Percentiles rank a stretch among this genome's conserved stretches.
Evolutionary conservation across 345 rosid species (phyloP).

Genomic region (Pugionium dolabratum): DNA sequence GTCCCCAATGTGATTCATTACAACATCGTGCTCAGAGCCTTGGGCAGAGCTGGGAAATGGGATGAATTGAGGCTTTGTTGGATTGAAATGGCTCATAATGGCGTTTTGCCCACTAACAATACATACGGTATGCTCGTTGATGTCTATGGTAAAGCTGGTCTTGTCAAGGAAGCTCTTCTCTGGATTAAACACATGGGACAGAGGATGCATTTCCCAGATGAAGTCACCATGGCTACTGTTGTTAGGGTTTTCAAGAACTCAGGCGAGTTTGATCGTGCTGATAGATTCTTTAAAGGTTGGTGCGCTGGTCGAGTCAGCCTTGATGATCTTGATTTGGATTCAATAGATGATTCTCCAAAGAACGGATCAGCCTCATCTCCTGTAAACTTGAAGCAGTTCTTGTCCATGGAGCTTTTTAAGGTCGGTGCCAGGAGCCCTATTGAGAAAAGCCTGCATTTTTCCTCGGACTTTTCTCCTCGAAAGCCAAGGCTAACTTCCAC

Average conservation of each 20-base stretch:
- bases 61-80: slow-evolving; percentile 78
- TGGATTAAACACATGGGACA: slow-evolving; percentile 90
- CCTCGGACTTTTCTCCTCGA: slow-evolving; percentile 41
- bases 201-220: slow-evolving; percentile 75
- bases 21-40: slow-evolving; percentile 68
- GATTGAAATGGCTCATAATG: slow-evolving; percentile 79
- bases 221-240: slow-evolving; percentile 77
- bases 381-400: slow-evolving; percentile 69
- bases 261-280: slow-evolving; percentile 69
- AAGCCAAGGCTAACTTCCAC: slow-evolving; percentile 75
- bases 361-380: slow-evolving; percentile 49
- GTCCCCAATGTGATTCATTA: slow-evolving; percentile 80
- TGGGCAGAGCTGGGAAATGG: slow-evolving; percentile 88
- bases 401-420: slow-evolving; percentile 78
- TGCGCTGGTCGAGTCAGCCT: slow-evolving; percentile 61
- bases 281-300: slow-evolving; percentile 78
- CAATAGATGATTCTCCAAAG: slow-evolving; percentile 42
- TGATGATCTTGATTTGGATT: slow-evolving; percentile 70
- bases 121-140: slow-evolving; percentile 89
- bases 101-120: slow-evolving; percentile 68
- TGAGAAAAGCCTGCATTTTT: slow-evolving; percentile 34
- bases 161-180: slow-evolving; percentile 71
- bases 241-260: slow-evolving; percentile 76
- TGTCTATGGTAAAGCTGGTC: slow-evolving; percentile 87
- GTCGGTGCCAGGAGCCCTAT: slow-evolving; percentile 61